Percentiles rank a stretch among this genome's conserved stretches.
Evolutionary conservation across 129 eudicot species (phyloP).

Genomic region (Tanacetum coccineum): DNA sequence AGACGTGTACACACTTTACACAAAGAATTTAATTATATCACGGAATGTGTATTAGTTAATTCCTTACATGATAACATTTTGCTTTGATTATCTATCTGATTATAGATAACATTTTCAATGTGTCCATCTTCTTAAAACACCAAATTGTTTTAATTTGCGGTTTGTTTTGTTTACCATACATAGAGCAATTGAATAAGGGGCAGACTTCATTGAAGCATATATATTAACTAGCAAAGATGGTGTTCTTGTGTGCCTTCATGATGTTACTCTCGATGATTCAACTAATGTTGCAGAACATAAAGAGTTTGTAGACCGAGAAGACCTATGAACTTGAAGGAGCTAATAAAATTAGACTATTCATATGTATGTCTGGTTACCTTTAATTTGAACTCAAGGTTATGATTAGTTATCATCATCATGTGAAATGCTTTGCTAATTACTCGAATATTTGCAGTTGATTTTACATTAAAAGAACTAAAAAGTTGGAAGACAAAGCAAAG

Average conservation of each 20-base stretch:
- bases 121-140: too few species aligned
- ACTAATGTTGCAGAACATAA: constrained; percentile 60
- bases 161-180: constrained; percentile 27
- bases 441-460: constrained; percentile 62
- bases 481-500: constrained; percentile 70
- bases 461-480: constrained; percentile 71
- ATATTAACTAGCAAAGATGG: too few species aligned
- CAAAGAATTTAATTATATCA: neutral
- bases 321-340: constrained; percentile 70
- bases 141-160: too few species aligned
- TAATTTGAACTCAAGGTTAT: neutral
- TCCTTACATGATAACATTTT: neutral
- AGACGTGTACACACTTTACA: too few species aligned
- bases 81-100: too few species aligned
- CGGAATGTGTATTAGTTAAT: neutral
- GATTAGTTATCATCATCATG: neutral
- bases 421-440: neutral
- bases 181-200: constrained; percentile 92
- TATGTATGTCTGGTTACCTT: constrained; percentile 21
- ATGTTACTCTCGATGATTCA: constrained; percentile 65
- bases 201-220: constrained; percentile 91
- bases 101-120: too few species aligned
- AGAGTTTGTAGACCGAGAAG: constrained; percentile 62
- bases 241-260: constrained; percentile 88
- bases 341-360: constrained; percentile 39